These are phyloP conservation scores for Pyrus hybrid DNA, from an alignment of 331 rosid genomes.

Conservation along the genomic window DNA sequence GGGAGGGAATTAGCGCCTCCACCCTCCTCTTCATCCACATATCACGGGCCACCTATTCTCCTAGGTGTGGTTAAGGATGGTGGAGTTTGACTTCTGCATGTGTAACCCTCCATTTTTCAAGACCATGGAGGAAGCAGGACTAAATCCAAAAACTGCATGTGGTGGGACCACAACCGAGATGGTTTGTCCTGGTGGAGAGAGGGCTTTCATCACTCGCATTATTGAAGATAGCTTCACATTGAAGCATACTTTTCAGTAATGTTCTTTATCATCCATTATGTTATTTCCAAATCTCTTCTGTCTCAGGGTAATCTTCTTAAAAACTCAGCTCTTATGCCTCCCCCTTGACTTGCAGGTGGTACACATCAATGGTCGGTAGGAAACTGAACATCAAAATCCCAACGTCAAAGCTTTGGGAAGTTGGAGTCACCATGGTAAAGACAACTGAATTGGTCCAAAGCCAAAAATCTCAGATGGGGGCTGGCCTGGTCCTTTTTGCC, in stretches of 20 bases:
- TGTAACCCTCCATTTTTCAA: constrained; percentile 86
- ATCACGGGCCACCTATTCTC: constrained; percentile 58
- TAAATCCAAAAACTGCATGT: constrained; percentile 75
- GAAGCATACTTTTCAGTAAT: constrained; percentile 55
- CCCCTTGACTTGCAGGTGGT: constrained; percentile 31
- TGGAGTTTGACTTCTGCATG: constrained; percentile 79
- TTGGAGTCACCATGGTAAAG: constrained; percentile 67
- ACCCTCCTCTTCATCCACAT: constrained; percentile 26
- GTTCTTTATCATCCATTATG: neutral
- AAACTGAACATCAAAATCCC: constrained; percentile 51
- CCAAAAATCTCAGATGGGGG: constrained; percentile 71
- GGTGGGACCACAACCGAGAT: constrained; percentile 73
- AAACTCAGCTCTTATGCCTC: neutral
- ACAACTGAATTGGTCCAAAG: constrained; percentile 88
- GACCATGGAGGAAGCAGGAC: constrained; percentile 76
- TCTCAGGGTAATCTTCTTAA: neutral
- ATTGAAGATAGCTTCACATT: constrained; percentile 58
- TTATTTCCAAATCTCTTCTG: neutral
- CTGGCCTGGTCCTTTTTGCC: constrained; percentile 86
- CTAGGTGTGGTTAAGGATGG: constrained; percentile 59
- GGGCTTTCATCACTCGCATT: constrained; percentile 59
- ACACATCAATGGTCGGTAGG: constrained; percentile 78
- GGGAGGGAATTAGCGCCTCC: constrained; percentile 16
- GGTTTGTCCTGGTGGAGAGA: constrained; percentile 83
- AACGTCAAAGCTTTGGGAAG: constrained; percentile 56